These are phyloP conservation scores for Cordyceps javanica DNA, from an alignment of 2,329 filamentous ascomycete species.

Conservation along the genomic window DNA sequence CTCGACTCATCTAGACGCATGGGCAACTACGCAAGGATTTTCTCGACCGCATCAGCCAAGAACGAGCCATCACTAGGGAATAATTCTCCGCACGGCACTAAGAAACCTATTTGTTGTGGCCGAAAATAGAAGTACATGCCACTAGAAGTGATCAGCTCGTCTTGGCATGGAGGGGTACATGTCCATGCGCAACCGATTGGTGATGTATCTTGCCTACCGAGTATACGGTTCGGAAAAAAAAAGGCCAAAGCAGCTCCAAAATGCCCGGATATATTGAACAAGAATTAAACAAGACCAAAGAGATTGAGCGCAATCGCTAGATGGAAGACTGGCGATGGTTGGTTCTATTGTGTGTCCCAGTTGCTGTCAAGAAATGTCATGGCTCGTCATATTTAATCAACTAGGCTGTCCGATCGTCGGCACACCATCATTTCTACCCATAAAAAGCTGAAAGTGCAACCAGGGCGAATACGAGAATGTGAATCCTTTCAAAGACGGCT, in stretches of 20 bases:
- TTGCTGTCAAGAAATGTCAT: neutral
- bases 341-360: neutral
- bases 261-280: no score
- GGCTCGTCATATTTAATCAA: neutral
- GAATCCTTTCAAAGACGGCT: neutral
- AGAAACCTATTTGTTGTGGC: neutral
- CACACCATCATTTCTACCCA: neutral
- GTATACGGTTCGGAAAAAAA: neutral
- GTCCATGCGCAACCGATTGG: neutral
- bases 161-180: constrained; percentile 6
- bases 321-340: neutral
- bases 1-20: neutral
- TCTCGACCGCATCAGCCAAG: neutral
- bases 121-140: neutral
- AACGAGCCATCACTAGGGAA: neutral
- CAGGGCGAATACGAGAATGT: constrained; percentile 5
- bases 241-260: neutral
- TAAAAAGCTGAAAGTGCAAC: neutral
- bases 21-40: no score
- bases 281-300: no score
- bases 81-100: neutral
- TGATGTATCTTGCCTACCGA: no score
- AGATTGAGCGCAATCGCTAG: neutral
- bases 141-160: neutral
- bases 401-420: neutral